Conservation (phyloP, 78 protist species). For the Goniomonas avonlea region DNA sequence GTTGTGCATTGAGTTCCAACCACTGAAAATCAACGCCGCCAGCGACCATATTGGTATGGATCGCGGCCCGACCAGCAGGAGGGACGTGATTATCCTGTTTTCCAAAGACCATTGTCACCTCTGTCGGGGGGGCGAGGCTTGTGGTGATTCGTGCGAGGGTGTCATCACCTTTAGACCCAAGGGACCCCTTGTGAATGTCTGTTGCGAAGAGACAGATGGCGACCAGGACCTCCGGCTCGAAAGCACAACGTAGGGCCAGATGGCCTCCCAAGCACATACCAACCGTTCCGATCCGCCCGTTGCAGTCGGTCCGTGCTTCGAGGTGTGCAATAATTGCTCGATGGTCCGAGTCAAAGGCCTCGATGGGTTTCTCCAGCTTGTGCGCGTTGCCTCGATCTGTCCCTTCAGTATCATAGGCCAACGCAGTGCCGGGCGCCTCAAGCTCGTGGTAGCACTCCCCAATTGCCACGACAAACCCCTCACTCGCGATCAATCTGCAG, state of each 20-base stretch:
- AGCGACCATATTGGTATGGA: background rate
- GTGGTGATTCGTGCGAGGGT: slow-evolving; percentile 1
- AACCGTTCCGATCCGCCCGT: slow-evolving; percentile 24
- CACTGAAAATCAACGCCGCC: slow-evolving; percentile 1
- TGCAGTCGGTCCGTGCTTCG: slow-evolving; percentile 7
- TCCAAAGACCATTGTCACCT: slow-evolving; percentile 11
- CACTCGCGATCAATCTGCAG: background rate
- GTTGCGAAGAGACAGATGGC: slow-evolving; percentile 18
- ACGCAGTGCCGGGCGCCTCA: slow-evolving; percentile 33
- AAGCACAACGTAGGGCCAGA: slow-evolving; percentile 18
- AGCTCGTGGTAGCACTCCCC: slow-evolving; percentile 25
- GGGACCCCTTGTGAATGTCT: slow-evolving; percentile 3
- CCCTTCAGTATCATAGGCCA: background rate
- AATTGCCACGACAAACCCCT: slow-evolving; percentile 19
- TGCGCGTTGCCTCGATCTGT: slow-evolving; percentile 22
- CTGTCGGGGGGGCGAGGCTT: background rate
- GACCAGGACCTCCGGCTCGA: background rate
- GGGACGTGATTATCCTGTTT: slow-evolving; percentile 23
- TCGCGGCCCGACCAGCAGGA: background rate
- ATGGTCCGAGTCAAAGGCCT: slow-evolving; percentile 17
- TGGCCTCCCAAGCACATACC: slow-evolving; percentile 31
- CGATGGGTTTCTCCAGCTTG: slow-evolving; percentile 10
- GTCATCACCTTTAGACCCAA: background rate
- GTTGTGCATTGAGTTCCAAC: slow-evolving; percentile 2
- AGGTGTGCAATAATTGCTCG: slow-evolving; percentile 1